Percentiles rank a stretch among this genome's conserved stretches.
phyloP scores from a whole-genome alignment of 108 stramenopile species.

The Schizochytrium sp. region DNA sequence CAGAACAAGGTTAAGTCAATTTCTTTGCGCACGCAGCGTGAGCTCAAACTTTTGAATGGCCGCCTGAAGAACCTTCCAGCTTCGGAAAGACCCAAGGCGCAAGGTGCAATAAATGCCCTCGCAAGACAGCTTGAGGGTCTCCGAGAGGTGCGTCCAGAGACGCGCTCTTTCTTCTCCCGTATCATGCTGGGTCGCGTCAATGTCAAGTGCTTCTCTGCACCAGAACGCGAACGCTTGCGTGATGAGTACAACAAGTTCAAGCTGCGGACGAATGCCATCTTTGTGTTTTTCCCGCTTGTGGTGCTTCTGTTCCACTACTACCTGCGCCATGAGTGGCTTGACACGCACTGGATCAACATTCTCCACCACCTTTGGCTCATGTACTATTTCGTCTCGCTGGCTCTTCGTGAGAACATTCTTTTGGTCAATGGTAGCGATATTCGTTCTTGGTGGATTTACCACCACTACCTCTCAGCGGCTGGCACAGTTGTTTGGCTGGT shows the following conservation, averaged over 20 bases:
- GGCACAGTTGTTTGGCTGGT: slow-evolving; percentile 62
- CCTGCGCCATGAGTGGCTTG: slow-evolving; percentile 56
- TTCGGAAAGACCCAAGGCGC: neutral
- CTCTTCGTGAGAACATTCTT: slow-evolving; percentile 65
- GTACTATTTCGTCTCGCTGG: slow-evolving; percentile 63
- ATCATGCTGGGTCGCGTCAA: slow-evolving; percentile 62
- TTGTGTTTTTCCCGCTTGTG: slow-evolving; percentile 58
- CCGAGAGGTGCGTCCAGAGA: slow-evolving; percentile 39
- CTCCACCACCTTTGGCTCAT: slow-evolving; percentile 60
- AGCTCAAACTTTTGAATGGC: neutral
- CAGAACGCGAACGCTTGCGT: slow-evolving; percentile 13
- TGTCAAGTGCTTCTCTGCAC: slow-evolving; percentile 30
- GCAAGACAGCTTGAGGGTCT: slow-evolving; percentile 12
- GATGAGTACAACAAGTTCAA: slow-evolving; percentile 67
- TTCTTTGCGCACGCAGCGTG: slow-evolving; percentile 38
- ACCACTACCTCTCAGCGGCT: slow-evolving; percentile 62
- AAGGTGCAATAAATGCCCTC: neutral
- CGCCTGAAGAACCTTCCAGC: neutral
- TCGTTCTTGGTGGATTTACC: slow-evolving; percentile 64
- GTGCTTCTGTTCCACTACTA: slow-evolving; percentile 18
- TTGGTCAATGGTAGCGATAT: slow-evolving; percentile 56
- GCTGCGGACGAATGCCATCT: slow-evolving; percentile 59
- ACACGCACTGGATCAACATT: slow-evolving; percentile 65
- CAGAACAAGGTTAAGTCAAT: slow-evolving; percentile 57
- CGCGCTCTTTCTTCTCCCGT: slow-evolving; percentile 59